Base-by-base conservation (phyloP, 2,329 filamentous ascomycete species). In the Penicillium sp. region DNA sequence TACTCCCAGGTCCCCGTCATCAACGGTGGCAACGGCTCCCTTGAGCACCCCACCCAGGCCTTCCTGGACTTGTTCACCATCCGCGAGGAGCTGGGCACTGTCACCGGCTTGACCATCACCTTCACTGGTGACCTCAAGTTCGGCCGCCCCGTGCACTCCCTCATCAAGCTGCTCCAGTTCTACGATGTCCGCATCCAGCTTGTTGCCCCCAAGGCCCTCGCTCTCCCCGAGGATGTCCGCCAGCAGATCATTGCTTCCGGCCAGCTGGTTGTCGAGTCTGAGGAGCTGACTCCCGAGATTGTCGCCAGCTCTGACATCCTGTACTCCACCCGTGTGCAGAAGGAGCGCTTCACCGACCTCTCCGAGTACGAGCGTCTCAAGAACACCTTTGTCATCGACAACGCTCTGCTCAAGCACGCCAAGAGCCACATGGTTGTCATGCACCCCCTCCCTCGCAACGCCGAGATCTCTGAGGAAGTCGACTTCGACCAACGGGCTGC, bases 31-130 rank as follows among this genome's bases (percentile, higher is more conserved):
- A 99, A 99, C 72, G 94, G 94, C 60, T 91, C 89, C 76, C 87
- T 90, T 66, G 94, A 99, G 79, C 94, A 99, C 77, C 94, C 94
- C 0, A 99, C 94, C 0, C 94, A 99, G 77, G 94, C 94, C 0
- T 94, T 99, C 82, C 81, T 99, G 23, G 94, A 99, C 69, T 87
- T 99, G 55, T 99, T 97, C 80, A 97, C 94, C 52, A 99, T 99
- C 69, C 90, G 94, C 64, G 94, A 99, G 76, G 94, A 99, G 75
- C 82, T 97, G 9, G 94, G 94, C 60, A 97, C 92, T 0, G 93
- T 97, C 54, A 92, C 93, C 70, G 93, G 93, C 50, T 81, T 99
- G 60, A 97, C 91, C 42, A 95, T 99, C 69, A 99, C 94, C 48
- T 99, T 99, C 74, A 82, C 91, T 42, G 94, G 94, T 66, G 94